Evolutionary conservation across 164 flowering plant species (phyloP), one percentile per base, ranked within the genome.

Genomic region (Magnolia kwangsiensis): DNA sequence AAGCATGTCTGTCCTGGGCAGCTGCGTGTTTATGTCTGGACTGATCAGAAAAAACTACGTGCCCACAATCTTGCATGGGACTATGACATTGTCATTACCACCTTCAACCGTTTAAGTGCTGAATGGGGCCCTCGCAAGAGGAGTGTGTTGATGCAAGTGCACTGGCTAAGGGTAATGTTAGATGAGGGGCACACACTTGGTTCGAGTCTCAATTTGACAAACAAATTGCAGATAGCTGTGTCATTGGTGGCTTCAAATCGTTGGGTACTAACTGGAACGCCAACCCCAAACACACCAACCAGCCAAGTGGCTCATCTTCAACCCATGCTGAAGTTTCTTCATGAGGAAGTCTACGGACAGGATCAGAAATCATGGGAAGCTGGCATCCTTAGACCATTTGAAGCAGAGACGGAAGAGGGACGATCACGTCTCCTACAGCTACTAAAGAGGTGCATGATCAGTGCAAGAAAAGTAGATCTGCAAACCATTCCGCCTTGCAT

Each of bases 161-260:
- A 96, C 78, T 96, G 97, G 97, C 89, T 88, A 61, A 92, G 99
- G 85, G 81, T 96, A 72, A 88, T 96, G 78, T 81, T 96, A 77
- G 99, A 96, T 85, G 99, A 96, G 81, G 98, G 99, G 70, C 98
- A 96, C 81, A 96, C 97, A 58, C 97, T 96, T 79, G 99, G 99
- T 67, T 90, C 96, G 67, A 94, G 99, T 82, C 88, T 96, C 69
- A 87, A 50, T 80, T 84, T 96, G 87, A 94, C 98, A 68, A 96
- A 96, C 83, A 96, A 96, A 85, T 81, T 96, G 82, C 97, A 96
- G 77, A 88, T 96, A 97, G 92, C 92, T 21, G 71, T 90, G 68
- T 91, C 98, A 37, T 85, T 96, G 83, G 81, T 78, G 21, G 89
- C 97, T 83, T 84, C 93, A 66, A 90, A 81, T 71, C 89, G 97